phyloP scores from a whole-genome alignment of 768 basidiomycete genomes.

The Boletus vermiculosoides region DNA sequence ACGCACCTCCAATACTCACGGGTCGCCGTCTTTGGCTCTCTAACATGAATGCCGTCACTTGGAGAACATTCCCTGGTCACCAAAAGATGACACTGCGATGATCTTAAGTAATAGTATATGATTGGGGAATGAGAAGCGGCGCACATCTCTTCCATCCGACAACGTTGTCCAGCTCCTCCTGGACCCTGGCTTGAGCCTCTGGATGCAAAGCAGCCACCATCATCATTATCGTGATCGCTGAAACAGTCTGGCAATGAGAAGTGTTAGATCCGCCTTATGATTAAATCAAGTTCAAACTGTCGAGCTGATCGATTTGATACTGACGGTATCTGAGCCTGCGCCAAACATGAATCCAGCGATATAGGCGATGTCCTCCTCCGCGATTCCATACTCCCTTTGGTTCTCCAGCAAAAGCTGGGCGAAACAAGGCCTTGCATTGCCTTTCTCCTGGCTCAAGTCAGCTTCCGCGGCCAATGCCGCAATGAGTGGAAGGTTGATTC shows the following conservation, averaged over 20 bases:
- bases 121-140: neutral
- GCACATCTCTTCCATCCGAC: slow-evolving; percentile 6
- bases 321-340: slow-evolving; percentile 10
- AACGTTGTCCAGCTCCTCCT: slow-evolving; percentile 5
- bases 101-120: neutral
- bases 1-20: slow-evolving; percentile 1
- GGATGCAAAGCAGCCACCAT: slow-evolving; percentile 11
- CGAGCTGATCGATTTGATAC: neutral
- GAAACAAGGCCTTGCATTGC: slow-evolving; percentile 5
- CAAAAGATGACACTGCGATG: slow-evolving; percentile 4
- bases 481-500: neutral
- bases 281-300: neutral
- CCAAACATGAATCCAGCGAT: slow-evolving; percentile 10
- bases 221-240: slow-evolving; percentile 3
- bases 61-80: slow-evolving; percentile 1
- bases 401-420: slow-evolving; percentile 1
- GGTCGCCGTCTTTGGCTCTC: slow-evolving; percentile 6
- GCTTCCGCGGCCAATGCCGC: neutral
- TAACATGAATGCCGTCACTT: neutral
- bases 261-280: neutral
- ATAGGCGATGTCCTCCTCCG: slow-evolving; percentile 3
- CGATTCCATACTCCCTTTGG: neutral
- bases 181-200: slow-evolving; percentile 5
- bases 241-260: slow-evolving; percentile 1
- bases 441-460: neutral